Base-by-base conservation (phyloP, 75 land plant species). In the Adiantum capillusveneris region DNA sequence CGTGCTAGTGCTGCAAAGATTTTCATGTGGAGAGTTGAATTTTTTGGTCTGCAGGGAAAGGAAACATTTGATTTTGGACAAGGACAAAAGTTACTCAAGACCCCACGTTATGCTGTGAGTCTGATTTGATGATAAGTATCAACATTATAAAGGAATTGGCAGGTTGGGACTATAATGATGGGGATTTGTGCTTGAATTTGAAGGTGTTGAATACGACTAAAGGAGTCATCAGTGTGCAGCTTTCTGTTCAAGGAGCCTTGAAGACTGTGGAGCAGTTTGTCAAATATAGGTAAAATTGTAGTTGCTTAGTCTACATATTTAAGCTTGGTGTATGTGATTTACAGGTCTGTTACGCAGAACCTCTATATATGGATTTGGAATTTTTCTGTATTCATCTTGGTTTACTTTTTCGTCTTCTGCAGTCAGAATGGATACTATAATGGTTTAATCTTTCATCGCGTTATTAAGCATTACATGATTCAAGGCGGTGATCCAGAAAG, bases 391-490 rank as follows among this genome's bases (percentile, higher is more conserved):
- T 22, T 27, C 30, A 29, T n/a, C n/a, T n/a, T n/a, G n/a, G n/a
- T n/a, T n/a, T n/a, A n/a, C n/a, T n/a, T n/a, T n/a, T n/a, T n/a
- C n/a, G n/a, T 34, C 7, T 34, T 34, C 9, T 74, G 73, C 89
- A 94, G 98, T 69, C 31, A 77, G 31, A 78, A 78, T 13, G 96
- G 93, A 17, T 71, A 80, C 70, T 95, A 91, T 56, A 84, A 79
- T 56, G 97, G 93, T 11, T 85, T 90, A 75, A 68, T 9, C 6
- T 95, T 95, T 61, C 77, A 79, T 50, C 83, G 85, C 52, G 86
- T 95, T 16, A 90, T 95, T 62, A 95, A 95, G 62, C 70, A 84
- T 66, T 90, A 74, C 74, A 87, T 90, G 45, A 84, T 95, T 62
- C 97, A 95, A 79, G 86, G 71, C 27, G 97, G 99, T 0, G 76